Percentiles rank a stretch among this genome's conserved stretches.
phyloP scores from a whole-genome alignment of 352 stramenopile genomes.

The Phytophthora citricola region DNA sequence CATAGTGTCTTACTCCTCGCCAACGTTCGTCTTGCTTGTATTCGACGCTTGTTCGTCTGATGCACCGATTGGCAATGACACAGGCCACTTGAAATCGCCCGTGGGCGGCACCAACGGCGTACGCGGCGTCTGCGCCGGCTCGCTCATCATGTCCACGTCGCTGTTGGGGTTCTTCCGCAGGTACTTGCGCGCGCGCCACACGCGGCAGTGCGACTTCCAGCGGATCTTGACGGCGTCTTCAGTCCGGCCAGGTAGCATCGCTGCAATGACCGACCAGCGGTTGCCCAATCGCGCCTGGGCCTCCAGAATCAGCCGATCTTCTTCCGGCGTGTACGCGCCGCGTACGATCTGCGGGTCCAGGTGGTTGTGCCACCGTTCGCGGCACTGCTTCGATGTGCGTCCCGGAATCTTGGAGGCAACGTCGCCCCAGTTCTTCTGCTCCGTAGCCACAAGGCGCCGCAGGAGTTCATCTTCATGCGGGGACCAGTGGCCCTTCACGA shows the following conservation, averaged over 20 bases:
- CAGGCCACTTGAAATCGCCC: slow-evolving; percentile 36
- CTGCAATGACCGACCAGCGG: slow-evolving; percentile 91
- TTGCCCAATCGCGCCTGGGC: slow-evolving; percentile 88
- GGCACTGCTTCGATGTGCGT: slow-evolving; percentile 90
- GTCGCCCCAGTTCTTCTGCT: slow-evolving; percentile 91
- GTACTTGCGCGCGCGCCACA: slow-evolving; percentile 86
- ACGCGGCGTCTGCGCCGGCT: slow-evolving; percentile 36
- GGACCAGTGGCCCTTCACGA: slow-evolving; percentile 93
- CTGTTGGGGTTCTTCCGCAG: slow-evolving; percentile 67
- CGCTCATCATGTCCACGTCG: slow-evolving; percentile 42
- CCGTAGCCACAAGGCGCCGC: slow-evolving; percentile 74
- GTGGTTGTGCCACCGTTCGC: slow-evolving; percentile 92
- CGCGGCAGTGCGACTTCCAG: slow-evolving; percentile 90
- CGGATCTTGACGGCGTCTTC: slow-evolving; percentile 94
- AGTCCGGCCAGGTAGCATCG: slow-evolving; percentile 85
- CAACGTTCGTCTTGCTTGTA: slow-evolving; percentile 19
- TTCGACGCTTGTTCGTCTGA: slow-evolving; percentile 33
- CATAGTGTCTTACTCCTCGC: slow-evolving; percentile 24
- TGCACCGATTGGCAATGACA: slow-evolving; percentile 14
- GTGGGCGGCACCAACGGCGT: slow-evolving; percentile 39
- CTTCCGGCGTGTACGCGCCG: slow-evolving; percentile 87
- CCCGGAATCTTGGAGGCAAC: slow-evolving; percentile 87
- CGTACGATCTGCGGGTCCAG: slow-evolving; percentile 89
- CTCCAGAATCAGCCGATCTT: slow-evolving; percentile 90
- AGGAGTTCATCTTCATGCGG: slow-evolving; percentile 89